Conservation (phyloP, 352 stramenopile genomes). For the Phytophthora fragariaefolia region DNA sequence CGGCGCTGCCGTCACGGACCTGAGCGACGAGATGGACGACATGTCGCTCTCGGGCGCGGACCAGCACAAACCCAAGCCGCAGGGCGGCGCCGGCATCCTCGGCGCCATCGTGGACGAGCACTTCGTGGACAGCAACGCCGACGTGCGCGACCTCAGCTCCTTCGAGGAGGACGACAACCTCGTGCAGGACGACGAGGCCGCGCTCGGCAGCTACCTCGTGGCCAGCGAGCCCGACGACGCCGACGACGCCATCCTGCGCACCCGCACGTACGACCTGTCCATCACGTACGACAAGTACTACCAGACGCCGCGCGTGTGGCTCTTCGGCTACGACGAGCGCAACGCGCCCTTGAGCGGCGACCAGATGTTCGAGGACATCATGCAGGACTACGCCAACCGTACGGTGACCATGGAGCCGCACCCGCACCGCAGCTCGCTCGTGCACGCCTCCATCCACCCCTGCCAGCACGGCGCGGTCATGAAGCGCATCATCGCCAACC, state of each 20-base stretch:
- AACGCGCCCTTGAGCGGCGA: conserved; percentile 88
- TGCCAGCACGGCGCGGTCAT: conserved; percentile 98
- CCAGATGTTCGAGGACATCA: conserved; percentile 99
- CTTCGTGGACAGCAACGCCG: conserved; percentile 34
- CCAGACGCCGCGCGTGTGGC: conserved; percentile 98
- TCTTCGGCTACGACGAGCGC: conserved; percentile 96
- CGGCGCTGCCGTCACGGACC: conserved; percentile 39
- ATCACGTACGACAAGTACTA: conserved; percentile 99
- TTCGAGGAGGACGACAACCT: conserved; percentile 86
- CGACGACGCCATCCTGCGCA: conserved; percentile 93
- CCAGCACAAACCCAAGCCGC: conserved; percentile 13
- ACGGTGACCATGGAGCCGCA: conserved; percentile 99
- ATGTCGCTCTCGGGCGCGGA: conserved; percentile 70
- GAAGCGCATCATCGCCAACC: conserved; percentile 97
- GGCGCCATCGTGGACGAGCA: conserved; percentile 80
- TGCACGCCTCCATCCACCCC: conserved; percentile 97
- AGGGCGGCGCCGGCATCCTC: conserved; percentile 43
- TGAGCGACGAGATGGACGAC: conserved; percentile 64
- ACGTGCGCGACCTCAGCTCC: conserved; percentile 60
- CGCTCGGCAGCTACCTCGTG: conserved; percentile 63
- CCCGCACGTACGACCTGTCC: conserved; percentile 97
- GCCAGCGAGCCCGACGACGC: conserved; percentile 83
- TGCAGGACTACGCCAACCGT: conserved; percentile 98
- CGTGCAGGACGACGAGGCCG: conserved; percentile 71
- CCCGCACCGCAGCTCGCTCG: conserved; percentile 89